phyloP scores from a whole-genome alignment of 2,329 filamentous ascomycete species.

The Ophiosphaerella narmari region DNA sequence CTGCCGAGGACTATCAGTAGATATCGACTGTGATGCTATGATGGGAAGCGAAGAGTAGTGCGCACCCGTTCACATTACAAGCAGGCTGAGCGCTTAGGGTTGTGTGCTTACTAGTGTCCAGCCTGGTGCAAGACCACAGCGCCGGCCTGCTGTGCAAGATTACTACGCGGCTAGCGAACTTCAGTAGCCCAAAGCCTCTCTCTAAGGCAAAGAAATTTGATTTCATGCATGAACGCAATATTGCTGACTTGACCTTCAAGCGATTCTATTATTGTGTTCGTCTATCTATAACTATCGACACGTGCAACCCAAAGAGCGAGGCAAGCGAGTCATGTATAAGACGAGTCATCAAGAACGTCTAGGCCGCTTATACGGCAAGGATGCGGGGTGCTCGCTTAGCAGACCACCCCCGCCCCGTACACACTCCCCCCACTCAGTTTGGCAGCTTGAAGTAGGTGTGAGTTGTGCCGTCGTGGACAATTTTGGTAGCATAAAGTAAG shows the following conservation, averaged over 20 bases:
- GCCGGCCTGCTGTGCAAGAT: background rate
- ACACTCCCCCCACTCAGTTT: no score
- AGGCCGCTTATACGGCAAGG: no score
- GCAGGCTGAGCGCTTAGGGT: background rate
- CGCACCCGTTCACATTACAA: background rate
- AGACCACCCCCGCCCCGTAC: no score
- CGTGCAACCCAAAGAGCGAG: no score
- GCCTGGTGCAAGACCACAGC: background rate
- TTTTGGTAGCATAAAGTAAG: no score
- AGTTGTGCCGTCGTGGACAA: no score
- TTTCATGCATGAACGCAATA: background rate
- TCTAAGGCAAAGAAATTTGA: background rate
- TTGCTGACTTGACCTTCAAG: background rate
- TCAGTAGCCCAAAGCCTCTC: background rate
- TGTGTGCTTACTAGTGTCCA: conserved; percentile 1
- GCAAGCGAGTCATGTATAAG: no score
- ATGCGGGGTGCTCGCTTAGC: no score
- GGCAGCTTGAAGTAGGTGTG: no score
- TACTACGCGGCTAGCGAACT: background rate
- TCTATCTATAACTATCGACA: background rate
- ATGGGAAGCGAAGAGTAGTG: background rate
- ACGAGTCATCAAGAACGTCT: no score
- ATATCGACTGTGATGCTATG: background rate
- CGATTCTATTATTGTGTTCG: background rate
- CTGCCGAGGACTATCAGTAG: background rate